Evolutionary conservation across 371 early-diverging fungal genomes (phyloP).

Genomic region (Lichtheimia corymbifera): DNA sequence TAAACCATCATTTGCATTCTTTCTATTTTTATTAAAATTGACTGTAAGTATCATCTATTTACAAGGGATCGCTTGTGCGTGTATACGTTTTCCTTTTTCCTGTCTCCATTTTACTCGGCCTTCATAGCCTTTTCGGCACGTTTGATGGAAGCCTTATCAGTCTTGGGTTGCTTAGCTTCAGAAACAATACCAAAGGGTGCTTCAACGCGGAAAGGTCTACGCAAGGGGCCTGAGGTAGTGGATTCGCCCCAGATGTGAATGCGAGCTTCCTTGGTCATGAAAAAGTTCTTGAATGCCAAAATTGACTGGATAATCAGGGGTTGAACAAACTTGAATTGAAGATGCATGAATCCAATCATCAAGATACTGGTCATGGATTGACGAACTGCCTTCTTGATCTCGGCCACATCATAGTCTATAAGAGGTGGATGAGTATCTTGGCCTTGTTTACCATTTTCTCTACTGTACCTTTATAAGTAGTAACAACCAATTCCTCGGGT

Average conservation of each 20-base stretch:
- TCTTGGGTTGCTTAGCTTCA: constrained; percentile 37
- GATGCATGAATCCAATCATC: constrained; percentile 75
- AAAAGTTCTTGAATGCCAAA: constrained; percentile 24
- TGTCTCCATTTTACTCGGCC: constrained; percentile 31
- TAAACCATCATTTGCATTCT: too few relatives aligned
- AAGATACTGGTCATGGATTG: constrained; percentile 64
- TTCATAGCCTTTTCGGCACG: constrained; percentile 53
- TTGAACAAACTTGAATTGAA: constrained; percentile 84
- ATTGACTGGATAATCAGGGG: constrained; percentile 52
- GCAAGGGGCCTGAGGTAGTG: constrained; percentile 69
- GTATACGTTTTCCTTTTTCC: neutral
- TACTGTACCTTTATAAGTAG: constrained; percentile 31
- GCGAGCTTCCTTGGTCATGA: constrained; percentile 61
- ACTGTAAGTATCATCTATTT: too few relatives aligned
- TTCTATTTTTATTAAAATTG: too few relatives aligned
- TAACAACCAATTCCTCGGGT: constrained; percentile 32
- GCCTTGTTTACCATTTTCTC: neutral
- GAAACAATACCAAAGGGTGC: constrained; percentile 57
- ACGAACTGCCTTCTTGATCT: constrained; percentile 70
- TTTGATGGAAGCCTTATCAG: constrained; percentile 55
- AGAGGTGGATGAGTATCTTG: too few relatives aligned
- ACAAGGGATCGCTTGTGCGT: too few relatives aligned
- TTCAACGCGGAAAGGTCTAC: constrained; percentile 78
- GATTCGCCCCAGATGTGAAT: constrained; percentile 71
- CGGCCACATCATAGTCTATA: constrained; percentile 76